Base-by-base conservation (phyloP, 2,329 filamentous ascomycete genomes). In the Venturiaceae sp. region DNA sequence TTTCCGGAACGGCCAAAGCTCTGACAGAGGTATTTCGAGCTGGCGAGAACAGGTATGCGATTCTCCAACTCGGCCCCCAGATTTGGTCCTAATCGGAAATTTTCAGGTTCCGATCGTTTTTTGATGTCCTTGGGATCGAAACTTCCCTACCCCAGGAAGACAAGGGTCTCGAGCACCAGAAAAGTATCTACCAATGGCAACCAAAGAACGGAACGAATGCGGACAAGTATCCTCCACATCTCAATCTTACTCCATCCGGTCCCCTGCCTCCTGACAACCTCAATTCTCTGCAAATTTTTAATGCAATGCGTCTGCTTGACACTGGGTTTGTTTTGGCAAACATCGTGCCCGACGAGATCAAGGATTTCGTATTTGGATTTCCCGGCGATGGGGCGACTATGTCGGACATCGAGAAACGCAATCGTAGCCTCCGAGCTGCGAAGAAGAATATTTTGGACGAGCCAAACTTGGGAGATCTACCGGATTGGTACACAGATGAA, bases 401-500 rank as follows among this genome's bases (percentile, higher is more conserved):
- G 32, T 21, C 21, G n/a, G 37, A 57, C 14, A 55, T 60, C 32
- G 46, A 64, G 57, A 14, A 46, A 39, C 23, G 55, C 32, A 60
- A 66, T 52, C 28, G 34, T 16, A 58, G 46, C 11, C 60, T 66
- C 23, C 44, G 61, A 8, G 60, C 36, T 46, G 46, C 61, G 23
- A 65, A 65, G 39, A 66, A 66, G 36, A 64, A 68, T 28, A 64
- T 69, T n/a, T 66, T 62, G 52, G 62, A 62, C 7, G 57, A 65
- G 23, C 61, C 64, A 14, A 69, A 67, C 54, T 64, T 70, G 44
- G 68, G 67, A 16, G 64, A 67, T 50, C 61, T 63, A 21, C 21
- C 68, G 9, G 73, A 77, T 60, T 78, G 74, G 74, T 77, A 66
- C 62, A 68, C 68, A 16, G 75, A 78, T 59, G 67, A 71, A 3